Conservation (phyloP, 106 monocot genomes). For the Dendrobium huoshanense region DNA sequence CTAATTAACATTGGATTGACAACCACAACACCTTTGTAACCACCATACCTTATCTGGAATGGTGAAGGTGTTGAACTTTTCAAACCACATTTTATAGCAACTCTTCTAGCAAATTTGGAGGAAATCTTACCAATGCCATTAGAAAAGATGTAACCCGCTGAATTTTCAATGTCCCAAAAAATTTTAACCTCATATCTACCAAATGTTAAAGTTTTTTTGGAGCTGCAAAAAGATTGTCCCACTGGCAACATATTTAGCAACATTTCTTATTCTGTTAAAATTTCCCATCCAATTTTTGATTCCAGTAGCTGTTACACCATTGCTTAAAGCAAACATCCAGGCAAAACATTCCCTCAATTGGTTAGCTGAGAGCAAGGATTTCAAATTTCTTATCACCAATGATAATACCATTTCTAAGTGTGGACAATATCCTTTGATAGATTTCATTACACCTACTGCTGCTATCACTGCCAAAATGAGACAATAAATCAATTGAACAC, state of each 20-base stretch:
- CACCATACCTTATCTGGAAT: slow-evolving; percentile 84
- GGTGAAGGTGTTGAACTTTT: slow-evolving; percentile 60
- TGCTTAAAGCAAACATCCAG: slow-evolving; percentile 88
- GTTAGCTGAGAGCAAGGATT: slow-evolving; percentile 86
- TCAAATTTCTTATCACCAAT: slow-evolving; percentile 81
- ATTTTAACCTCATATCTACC: slow-evolving; percentile 31
- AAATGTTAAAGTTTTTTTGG: slow-evolving; percentile 70
- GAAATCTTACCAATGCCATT: slow-evolving; percentile 97
- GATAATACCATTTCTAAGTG: slow-evolving; percentile 55
- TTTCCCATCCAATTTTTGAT: slow-evolving; percentile 78
- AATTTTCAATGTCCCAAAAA: slow-evolving; percentile 58
- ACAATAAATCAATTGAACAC: slow-evolving; percentile 46
- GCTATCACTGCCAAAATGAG: slow-evolving; percentile 16
- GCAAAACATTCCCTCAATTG: slow-evolving; percentile 75
- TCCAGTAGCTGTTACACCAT: slow-evolving; percentile 32
- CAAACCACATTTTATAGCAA: slow-evolving; percentile 57
- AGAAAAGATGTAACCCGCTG: slow-evolving; percentile 47
- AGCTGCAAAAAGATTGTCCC: slow-evolving; percentile 84
- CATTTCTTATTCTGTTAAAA: slow-evolving; percentile 76
- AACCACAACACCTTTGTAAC: slow-evolving; percentile 90
- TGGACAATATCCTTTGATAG: slow-evolving; percentile 58
- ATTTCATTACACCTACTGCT: slow-evolving; percentile 34
- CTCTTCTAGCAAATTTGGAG: slow-evolving; percentile 53
- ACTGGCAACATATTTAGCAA: slow-evolving; percentile 91
- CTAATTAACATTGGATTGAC: slow-evolving; percentile 42